Evolutionary conservation across 257 asterid genomes (phyloP).

Genomic region (Eustoma russellianum): DNA sequence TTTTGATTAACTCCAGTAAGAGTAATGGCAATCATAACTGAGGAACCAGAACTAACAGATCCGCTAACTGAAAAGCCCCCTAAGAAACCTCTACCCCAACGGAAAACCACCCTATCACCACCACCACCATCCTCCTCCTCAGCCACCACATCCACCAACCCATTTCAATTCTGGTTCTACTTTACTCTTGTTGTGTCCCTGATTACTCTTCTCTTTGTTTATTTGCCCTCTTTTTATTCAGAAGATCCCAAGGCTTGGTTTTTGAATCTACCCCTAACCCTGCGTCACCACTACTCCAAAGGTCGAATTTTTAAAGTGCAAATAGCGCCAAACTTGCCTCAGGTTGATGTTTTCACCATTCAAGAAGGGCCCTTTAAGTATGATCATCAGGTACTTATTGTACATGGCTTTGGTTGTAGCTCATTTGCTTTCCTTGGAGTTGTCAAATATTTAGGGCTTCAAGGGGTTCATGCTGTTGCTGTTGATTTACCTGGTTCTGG

Average conservation of each 20-base stretch:
- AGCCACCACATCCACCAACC: constrained; percentile 23
- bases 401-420: constrained; percentile 77
- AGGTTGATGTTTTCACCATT: constrained; percentile 62
- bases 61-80: constrained; percentile 18
- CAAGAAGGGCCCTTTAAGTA: constrained; percentile 54
- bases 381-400: constrained; percentile 44
- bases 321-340: constrained; percentile 49
- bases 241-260: constrained; percentile 79
- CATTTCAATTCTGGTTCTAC: constrained; percentile 80
- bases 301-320: constrained; percentile 78
- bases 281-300: constrained; percentile 60
- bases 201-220: constrained; percentile 34
- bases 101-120: constrained; percentile 24
- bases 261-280: constrained; percentile 49
- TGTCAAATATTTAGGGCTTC: constrained; percentile 36
- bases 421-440: constrained; percentile 55
- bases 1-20: not conserved
- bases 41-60: constrained; percentile 42
- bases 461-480: constrained; percentile 54
- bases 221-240: constrained; percentile 44
- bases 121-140: constrained; percentile 15
- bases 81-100: constrained; percentile 20
- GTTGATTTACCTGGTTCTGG: constrained; percentile 94
- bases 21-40: constrained; percentile 61
- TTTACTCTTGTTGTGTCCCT: constrained; percentile 50